phyloP scores from a whole-genome alignment of 768 basidiomycete species.

The Lentinula raphanica region DNA sequence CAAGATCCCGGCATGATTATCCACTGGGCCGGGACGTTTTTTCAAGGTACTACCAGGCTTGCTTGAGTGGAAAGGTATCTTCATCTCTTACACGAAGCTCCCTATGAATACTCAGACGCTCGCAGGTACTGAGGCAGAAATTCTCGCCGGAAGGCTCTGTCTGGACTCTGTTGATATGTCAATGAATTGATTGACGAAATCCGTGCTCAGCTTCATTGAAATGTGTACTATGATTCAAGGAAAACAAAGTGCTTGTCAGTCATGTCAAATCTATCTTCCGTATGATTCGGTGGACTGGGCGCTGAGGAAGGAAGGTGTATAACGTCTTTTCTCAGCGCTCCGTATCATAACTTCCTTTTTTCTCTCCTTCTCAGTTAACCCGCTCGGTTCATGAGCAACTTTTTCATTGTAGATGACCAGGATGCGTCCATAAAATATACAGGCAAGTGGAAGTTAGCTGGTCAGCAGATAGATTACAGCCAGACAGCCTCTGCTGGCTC shows the following conservation, averaged over 20 bases:
- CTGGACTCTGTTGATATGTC: too few relatives aligned
- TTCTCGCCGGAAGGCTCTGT: too few relatives aligned
- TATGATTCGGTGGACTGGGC: background rate
- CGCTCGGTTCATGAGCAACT: slow-evolving; percentile 2
- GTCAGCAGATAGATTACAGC: slow-evolving; percentile 13
- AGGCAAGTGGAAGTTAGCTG: slow-evolving; percentile 6
- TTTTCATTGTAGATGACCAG: slow-evolving; percentile 11
- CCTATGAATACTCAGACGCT: too few relatives aligned
- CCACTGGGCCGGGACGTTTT: too few relatives aligned
- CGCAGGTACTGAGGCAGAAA: too few relatives aligned
- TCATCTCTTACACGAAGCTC: too few relatives aligned
- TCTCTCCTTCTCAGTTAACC: too few relatives aligned
- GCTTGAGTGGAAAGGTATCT: too few relatives aligned
- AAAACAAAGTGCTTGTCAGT: background rate
- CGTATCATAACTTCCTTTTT: background rate
- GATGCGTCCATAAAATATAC: slow-evolving; percentile 10
- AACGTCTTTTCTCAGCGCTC: background rate
- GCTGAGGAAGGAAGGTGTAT: background rate
- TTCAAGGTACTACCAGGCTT: too few relatives aligned
- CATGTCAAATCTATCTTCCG: background rate
- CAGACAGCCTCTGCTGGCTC: slow-evolving; percentile 16
- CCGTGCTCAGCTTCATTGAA: background rate
- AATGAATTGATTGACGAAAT: too few relatives aligned
- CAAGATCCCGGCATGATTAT: too few relatives aligned
- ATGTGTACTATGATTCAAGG: background rate